Conservation (phyloP, 495 filamentous ascomycete genomes). For the Hypoxylon trugodes region DNA sequence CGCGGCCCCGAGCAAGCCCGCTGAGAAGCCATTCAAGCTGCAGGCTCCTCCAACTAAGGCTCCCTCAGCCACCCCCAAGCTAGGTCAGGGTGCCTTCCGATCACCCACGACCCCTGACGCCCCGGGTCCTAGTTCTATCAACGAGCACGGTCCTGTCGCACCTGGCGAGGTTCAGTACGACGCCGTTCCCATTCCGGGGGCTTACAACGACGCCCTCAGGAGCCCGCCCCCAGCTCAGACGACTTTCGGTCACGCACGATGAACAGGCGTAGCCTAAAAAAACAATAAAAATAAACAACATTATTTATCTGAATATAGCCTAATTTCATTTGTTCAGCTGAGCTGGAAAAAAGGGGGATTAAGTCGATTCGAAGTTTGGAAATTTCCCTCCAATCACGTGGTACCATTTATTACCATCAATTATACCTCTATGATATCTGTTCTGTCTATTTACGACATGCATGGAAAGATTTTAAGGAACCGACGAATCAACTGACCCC, state of each 20-base stretch:
- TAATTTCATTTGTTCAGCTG: constrained; percentile 46
- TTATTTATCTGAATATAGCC: constrained; percentile 32
- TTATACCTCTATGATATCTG: too few species aligned
- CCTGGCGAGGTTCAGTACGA: constrained; percentile 73
- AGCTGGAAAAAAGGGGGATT: constrained; percentile 29
- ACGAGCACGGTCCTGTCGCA: constrained; percentile 60
- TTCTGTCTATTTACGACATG: constrained; percentile 13
- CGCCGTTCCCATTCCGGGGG: constrained; percentile 71
- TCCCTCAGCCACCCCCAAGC: constrained; percentile 76
- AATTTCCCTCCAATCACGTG: constrained; percentile 3
- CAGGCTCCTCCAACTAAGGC: constrained; percentile 83
- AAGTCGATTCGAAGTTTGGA: constrained; percentile 2
- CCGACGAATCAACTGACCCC: constrained; percentile 23
- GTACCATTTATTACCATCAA: neutral
- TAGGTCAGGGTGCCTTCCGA: constrained; percentile 66
- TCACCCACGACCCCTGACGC: constrained; percentile 42
- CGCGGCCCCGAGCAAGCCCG: constrained; percentile 45
- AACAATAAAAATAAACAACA: neutral
- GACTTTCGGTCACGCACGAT: constrained; percentile 44
- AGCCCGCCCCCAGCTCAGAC: constrained; percentile 54
- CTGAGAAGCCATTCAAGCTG: constrained; percentile 77
- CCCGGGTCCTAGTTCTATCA: constrained; percentile 39
- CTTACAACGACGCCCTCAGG: constrained; percentile 62
- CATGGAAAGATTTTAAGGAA: constrained; percentile 9
- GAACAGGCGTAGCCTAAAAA: neutral